Evolutionary conservation across 306 rosid species (phyloP).

Genomic region (Vigna trinervia): DNA sequence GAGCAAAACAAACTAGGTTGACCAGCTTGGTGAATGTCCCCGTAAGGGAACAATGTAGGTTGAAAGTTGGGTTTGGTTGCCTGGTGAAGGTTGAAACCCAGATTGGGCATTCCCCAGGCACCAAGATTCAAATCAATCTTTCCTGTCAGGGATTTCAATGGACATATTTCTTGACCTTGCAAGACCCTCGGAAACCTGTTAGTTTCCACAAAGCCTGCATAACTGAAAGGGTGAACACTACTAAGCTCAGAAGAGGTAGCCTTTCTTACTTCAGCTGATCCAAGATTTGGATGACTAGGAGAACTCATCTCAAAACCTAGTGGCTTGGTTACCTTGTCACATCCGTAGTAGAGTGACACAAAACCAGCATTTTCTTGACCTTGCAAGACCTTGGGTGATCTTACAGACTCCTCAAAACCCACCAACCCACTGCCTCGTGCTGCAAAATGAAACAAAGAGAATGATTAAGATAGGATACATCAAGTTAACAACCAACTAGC

Average conservation of each 20-base stretch:
- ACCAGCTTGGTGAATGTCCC: constrained; percentile 61
- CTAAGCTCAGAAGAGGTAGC: constrained; percentile 62
- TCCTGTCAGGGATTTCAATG: constrained; percentile 71
- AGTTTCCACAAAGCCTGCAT: constrained; percentile 84
- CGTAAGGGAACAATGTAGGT: constrained; percentile 66
- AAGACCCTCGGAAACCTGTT: constrained; percentile 88
- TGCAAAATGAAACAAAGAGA: constrained; percentile 34
- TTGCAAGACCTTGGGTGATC: constrained; percentile 99
- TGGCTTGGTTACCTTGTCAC: constrained; percentile 69
- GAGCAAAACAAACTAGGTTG: constrained; percentile 59
- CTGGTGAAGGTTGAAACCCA: constrained; percentile 62
- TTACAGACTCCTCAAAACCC: constrained; percentile 92
- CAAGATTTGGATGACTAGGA: constrained; percentile 66
- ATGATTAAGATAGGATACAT: constrained; percentile 30
- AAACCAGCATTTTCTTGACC: constrained; percentile 99
- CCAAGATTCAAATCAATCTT: constrained; percentile 67
- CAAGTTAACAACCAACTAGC: constrained; percentile 7
- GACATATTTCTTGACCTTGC: constrained; percentile 99
- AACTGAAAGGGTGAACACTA: constrained; percentile 68
- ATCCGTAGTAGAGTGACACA: constrained; percentile 75
- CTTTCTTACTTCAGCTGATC: constrained; percentile 58
- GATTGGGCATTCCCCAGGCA: constrained; percentile 74
- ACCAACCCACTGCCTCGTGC: constrained; percentile 75
- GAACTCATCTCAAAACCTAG: constrained; percentile 76
- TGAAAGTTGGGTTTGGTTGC: constrained; percentile 63